Base-by-base conservation (phyloP, 306 rosid genomes). In the Sesbania bispinosa region DNA sequence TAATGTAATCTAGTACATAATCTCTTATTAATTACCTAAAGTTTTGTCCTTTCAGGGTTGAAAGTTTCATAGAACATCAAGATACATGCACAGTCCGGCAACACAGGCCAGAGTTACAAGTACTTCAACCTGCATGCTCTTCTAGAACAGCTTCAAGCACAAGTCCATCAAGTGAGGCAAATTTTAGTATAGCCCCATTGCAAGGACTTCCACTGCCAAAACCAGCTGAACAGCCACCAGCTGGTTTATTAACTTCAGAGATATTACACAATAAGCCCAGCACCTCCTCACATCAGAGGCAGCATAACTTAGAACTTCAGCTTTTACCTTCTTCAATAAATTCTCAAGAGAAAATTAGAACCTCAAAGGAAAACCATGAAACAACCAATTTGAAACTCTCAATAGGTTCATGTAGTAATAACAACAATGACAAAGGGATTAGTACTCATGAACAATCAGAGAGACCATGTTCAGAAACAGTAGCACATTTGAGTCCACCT, bases 1-100 rank as follows among this genome's bases (percentile, higher is more conserved):
- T n/a, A n/a, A n/a, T n/a, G n/a, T n/a, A n/a, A n/a, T n/a, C n/a
- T n/a, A n/a, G n/a, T n/a, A n/a, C n/a, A 14, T 32, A 4, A 15
- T 21, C 14, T 15, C 42, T 67, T 52, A 51, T 51, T 29, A 67
- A n/a, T n/a, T n/a, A n/a, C 54, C 21, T 45, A 58, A 38, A 23
- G 15, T 15, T 60, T 62, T 74, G 54, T 62, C 57, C 27, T 47
- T 23, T 53, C 78, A 94, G 99, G 82, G 97, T 94, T 18, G 99
- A 94, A 86, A 94, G 96, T 75, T 94, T 94, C 88, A 94, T 94
- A 21, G 99, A 94, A 52, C 99, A 94, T 74, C 99, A 94, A 86
- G 99, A 94, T 63, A 81, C 89, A 71, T 94, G 99, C 84, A 86
- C 69, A 15, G 63, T 80, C 4, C 65, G 93, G 59, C 84, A 81